Base-by-base conservation (phyloP, 331 rosid species). In the Saraca asoca region DNA sequence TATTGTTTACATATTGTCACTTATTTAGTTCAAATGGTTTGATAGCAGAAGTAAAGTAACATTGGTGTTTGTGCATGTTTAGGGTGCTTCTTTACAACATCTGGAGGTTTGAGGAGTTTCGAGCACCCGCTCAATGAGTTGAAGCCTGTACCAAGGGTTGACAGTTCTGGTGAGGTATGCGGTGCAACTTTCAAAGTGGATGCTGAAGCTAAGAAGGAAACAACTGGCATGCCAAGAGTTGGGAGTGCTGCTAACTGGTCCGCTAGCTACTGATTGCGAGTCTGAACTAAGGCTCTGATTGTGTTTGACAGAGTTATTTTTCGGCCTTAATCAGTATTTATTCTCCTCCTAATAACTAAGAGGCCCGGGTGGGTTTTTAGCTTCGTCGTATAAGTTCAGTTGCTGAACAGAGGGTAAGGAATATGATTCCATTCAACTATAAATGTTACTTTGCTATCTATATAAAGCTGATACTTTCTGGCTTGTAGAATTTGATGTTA, bases 171-270 rank as follows among this genome's bases (percentile, higher is more conserved):
- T 57, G 62, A 94, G 48, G 69, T 90, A 60, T 90, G 92, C 13
- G 99, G 99, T 78, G 86, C 95, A 15, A 90, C 64, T 74, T 94
- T 94, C 84, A 77, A 84, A 63, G 99, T 94, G 66, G 97, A 94
- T 68, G 85, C 77, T 1, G 82, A 82, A 5, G 59, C 82, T 35
- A 84, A 87, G 69, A 94, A 91, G 84, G 99, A 90, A 73, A 11
- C 66, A 15, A 53, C 79, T 43, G 94, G 99, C 74, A 90, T 94
- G 86, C 95, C 99, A 0, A 83, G 99, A 78, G 97, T 94, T 45
- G 99, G 96, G 69, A 94, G 99, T 83, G 92, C 99, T 51, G 91
- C 97, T 68, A 85, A 94, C 81, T 94, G 99, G 99, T 84, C 97
- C 5, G 7, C 86, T 48, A 64, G 84, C 78, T 88, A 80, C 54